Base-by-base conservation (phyloP, 768 basidiomycete genomes). In the Boletellus emodensis region DNA sequence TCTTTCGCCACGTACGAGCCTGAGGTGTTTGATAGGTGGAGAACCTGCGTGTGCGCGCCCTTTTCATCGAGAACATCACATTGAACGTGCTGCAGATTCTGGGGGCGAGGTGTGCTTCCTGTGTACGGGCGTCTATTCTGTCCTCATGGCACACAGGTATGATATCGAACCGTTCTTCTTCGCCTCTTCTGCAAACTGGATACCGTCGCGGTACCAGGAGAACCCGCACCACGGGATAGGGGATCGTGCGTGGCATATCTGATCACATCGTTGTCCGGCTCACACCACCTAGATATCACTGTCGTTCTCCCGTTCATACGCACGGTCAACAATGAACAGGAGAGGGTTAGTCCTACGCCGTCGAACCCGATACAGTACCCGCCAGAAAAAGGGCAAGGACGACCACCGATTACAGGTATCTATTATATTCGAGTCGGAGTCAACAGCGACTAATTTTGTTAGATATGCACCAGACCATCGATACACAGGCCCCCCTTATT, bases 111-210 rank as follows among this genome's bases (percentile, higher is more conserved):
- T 74, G 32, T 4, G 63, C 61, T 15, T 13, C 14, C 9, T 26
- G 8, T 26, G 11, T 17, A 17, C 9, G 13, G 30, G 36, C 18
- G 17, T 41, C 3, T 40, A 18, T 44, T 13, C 11, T 2, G 3
- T 44, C n/a, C 44, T 64, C 36, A 50, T 47, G 34, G 32, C 11
- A 13, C 26, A 6, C 37, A 76, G 75, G 38, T 75, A 70, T 42
- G 58, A 70, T 45, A 66, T 75, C 24, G 73, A 75, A 49, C 73
- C 75, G 0, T 74, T 75, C 55, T 76, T 73, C 59, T 75, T 73
- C 46, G 69, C 73, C 13, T 74, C 72, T 0, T 74, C 75, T 0
- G 49, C 72, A 15, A 72, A 73, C 48, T 69, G 71, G 65, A 74
- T 74, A 40, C 73, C 74, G 2, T 70, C 72, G 0, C 70, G 73